Evolutionary conservation across 768 basidiomycete species (phyloP).

Genomic region (Calocera viscosa): DNA sequence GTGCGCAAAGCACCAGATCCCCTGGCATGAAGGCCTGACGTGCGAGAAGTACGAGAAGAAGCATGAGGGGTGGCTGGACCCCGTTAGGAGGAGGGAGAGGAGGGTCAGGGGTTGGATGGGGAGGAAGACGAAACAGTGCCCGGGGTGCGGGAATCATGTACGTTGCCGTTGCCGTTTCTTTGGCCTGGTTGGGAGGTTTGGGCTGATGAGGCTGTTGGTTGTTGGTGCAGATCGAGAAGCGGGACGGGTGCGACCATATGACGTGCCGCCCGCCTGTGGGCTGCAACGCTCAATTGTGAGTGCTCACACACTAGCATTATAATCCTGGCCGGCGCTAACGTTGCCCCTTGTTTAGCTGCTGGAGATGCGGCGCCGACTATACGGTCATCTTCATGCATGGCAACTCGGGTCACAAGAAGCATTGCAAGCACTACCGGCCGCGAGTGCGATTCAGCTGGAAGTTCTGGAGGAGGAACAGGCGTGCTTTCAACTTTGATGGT

Average conservation of each 20-base stretch:
- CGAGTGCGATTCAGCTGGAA: not conserved
- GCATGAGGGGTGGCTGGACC: not conserved
- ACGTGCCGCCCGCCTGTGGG: not conserved
- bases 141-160: not conserved
- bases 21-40: not conserved
- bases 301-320: too few relatives aligned
- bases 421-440: not conserved
- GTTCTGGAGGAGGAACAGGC: not conserved
- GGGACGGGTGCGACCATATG: conserved; percentile 3
- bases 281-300: not conserved
- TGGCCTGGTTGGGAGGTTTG: not conserved
- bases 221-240: not conserved
- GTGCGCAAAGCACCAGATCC: not conserved
- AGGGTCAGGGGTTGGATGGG: not conserved
- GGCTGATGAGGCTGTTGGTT: not conserved
- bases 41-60: not conserved
- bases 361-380: not conserved
- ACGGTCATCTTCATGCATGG: not conserved
- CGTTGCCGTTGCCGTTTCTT: not conserved
- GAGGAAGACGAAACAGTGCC: conserved; percentile 1
- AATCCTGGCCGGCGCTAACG: not conserved
- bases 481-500: not conserved
- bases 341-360: not conserved
- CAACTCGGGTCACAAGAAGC: not conserved
- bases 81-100: not conserved